Base-by-base conservation (phyloP, 331 rosid species). In the Pyrus hybrid region DNA sequence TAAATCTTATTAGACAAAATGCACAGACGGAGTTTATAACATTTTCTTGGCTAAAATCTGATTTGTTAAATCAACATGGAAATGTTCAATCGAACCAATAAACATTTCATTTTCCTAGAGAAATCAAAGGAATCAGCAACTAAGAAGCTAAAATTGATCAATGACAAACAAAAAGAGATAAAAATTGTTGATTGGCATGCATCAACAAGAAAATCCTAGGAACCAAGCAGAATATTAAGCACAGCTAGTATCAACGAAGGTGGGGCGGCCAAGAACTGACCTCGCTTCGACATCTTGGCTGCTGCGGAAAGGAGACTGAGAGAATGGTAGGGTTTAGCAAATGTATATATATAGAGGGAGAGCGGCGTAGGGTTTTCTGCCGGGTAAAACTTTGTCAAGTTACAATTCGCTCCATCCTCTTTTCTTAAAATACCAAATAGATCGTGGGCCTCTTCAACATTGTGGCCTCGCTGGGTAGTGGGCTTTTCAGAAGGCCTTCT, bases 201-300 rank as follows among this genome's bases (percentile, higher is more conserved):
- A 32, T 32, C 2, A 20, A 21, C 20, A 21, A 4, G 11, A 8
- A 12, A 32, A 28, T 32, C 73, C 17, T 49, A 14, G 54, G 6
- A 74, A 18, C 35, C 63, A 75, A 63, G 18, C 68, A 57, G 18
- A 25, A 7, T 8, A 14, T 1, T 4, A 6, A 62, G 13, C 6
- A 56, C 14, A 7, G 8, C 3, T 0, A 35, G 3, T 41, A 12
- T 2, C 22, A 25, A 23, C 30, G n/a, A 47, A 6, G 30, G 11
- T 11, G 8, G 6, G 12, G 37, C 8, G 33, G 30, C 2, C 4
- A 41, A 41, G 47, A 41, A 2, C 85, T 67, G 22, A 87, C 91
- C 91, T 81, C 89, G 83, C 91, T 87, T 85, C 86, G 89, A 85
- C 93, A 87, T 89, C 73, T 85, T 37, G 51, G 79, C 78, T 33